Conservation (phyloP, 116 monocot species). For the Trichopus zeylanicus region DNA sequence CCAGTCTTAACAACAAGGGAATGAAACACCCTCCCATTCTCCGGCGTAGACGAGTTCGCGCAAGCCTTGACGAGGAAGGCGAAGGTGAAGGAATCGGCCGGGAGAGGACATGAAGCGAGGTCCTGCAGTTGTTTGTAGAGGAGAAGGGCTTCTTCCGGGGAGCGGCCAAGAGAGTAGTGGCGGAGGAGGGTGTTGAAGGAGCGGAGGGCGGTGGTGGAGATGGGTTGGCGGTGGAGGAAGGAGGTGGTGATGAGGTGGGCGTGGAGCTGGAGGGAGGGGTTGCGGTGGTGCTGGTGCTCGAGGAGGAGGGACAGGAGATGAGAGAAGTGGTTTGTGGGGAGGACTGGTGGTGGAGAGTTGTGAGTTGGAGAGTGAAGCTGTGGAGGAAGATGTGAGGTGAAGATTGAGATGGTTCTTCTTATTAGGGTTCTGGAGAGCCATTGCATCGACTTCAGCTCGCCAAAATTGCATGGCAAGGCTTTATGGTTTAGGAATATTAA, state of each 20-base stretch:
- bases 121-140: slow-evolving; percentile 23
- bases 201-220: slow-evolving; percentile 2
- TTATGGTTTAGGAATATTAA: too few relatives aligned
- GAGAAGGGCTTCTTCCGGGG: slow-evolving; percentile 22
- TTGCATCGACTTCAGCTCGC: too few relatives aligned
- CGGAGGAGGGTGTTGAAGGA: slow-evolving; percentile 34
- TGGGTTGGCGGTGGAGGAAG: slow-evolving; percentile 10
- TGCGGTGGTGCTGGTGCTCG: slow-evolving; percentile 6
- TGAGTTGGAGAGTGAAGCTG: too few relatives aligned
- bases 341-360: not conserved
- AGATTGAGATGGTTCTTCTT: too few relatives aligned
- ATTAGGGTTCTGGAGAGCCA: too few relatives aligned
- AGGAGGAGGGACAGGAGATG: slow-evolving; percentile 24
- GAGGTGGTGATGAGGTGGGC: slow-evolving; percentile 26
- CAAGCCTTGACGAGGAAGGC: slow-evolving; percentile 56
- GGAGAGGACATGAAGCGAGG: slow-evolving; percentile 3
- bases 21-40: slow-evolving; percentile 36
- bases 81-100: slow-evolving; percentile 49
- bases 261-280: slow-evolving; percentile 30
- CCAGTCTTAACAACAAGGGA: slow-evolving; percentile 34
- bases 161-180: slow-evolving; percentile 22
- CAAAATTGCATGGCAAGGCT: too few relatives aligned
- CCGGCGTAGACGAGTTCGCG: slow-evolving; percentile 15
- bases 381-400: too few relatives aligned
- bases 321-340: not conserved